Percentiles rank a stretch among this genome's conserved stretches.
Conservation (phyloP, 2,329 filamentous ascomycete species). For the Fusarium bactridioides region DNA sequence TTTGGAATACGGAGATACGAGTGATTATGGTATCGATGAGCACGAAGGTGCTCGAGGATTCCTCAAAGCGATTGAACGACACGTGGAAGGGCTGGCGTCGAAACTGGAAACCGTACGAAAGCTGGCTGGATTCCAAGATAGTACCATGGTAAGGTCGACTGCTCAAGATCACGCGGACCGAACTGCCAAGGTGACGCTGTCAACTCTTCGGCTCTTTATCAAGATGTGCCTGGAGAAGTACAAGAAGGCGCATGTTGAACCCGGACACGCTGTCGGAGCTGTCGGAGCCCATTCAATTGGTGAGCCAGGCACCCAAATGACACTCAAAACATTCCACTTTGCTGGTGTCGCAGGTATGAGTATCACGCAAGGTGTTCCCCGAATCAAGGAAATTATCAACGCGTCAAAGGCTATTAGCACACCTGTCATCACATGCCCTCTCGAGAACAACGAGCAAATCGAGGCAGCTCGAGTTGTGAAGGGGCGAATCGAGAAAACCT, state of each 20-base stretch:
- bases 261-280: constrained; percentile 93
- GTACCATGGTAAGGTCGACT: constrained; percentile 47
- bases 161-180: constrained; percentile 65
- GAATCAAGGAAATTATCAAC: constrained; percentile 99
- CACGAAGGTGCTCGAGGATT: constrained; percentile 86
- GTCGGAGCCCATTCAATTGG: constrained; percentile 98
- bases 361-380: constrained; percentile 97
- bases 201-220: constrained; percentile 79
- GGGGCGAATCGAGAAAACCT: constrained; percentile 94
- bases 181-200: constrained; percentile 82
- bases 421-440: constrained; percentile 87
- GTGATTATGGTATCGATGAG: constrained; percentile 75
- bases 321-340: constrained; percentile 99
- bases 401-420: constrained; percentile 94
- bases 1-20: constrained; percentile 75
- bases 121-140: constrained; percentile 52
- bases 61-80: constrained; percentile 77
- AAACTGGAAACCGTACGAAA: constrained; percentile 65
- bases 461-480: constrained; percentile 90
- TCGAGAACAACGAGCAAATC: constrained; percentile 78
- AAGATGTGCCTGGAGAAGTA: constrained; percentile 87
- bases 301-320: constrained; percentile 99
- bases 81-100: constrained; percentile 69
- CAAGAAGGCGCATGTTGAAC: constrained; percentile 88
- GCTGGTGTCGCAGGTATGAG: constrained; percentile 99